Base-by-base conservation (phyloP, 1,284 basidiomycete species). In the Mycena citricolor region DNA sequence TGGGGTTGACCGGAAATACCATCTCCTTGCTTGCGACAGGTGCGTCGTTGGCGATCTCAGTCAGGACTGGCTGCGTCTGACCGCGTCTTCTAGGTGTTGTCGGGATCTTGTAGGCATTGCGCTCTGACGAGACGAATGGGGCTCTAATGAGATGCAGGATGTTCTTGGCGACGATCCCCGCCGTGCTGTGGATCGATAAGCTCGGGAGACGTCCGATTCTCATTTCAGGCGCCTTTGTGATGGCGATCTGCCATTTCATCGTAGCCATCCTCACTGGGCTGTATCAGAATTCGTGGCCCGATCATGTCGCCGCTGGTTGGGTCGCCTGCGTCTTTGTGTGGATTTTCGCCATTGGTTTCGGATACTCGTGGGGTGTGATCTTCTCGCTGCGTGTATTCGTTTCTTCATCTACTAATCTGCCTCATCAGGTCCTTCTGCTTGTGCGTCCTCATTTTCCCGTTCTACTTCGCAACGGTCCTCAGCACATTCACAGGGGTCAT, bases 141-240 rank as follows among this genome's bases (percentile, higher is more conserved):
- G 39, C 35, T 52, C 17, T n/a, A n/a, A 45, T 42, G 25, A 23
- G 10, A 21, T 42, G n/a, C 50, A 83, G 81, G 28, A 83, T 83
- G 79, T 83, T 83, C 61, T 67, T 88, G 47, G 83, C 85, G 10
- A 87, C 84, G 0, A 79, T 87, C 46, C 83, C 84, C 7, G 79
- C 83, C 2, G 78, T 87, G 21, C 70, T 88, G 39, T 88, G 79
- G 73, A 73, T 88, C 22, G 86, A 89, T 61, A 73, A 81, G 42
- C 55, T 81, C 17, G 86, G 86, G 21, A 76, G 86, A 19, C 83
- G 81, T 60, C 83, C 83, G 8, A 78, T 85, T 16, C 61, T 86
- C 47, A 64, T 86, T 19, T 84, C 81, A 17, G 83, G 83, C 6
- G 83, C 83, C 4, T 81, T 86, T 64, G 56, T 84, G 32, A 86